Evolutionary conservation across 306 rosid genomes (phyloP), one percentile per base, ranked within the genome.

Genomic region (Vachellia pachyceras): DNA sequence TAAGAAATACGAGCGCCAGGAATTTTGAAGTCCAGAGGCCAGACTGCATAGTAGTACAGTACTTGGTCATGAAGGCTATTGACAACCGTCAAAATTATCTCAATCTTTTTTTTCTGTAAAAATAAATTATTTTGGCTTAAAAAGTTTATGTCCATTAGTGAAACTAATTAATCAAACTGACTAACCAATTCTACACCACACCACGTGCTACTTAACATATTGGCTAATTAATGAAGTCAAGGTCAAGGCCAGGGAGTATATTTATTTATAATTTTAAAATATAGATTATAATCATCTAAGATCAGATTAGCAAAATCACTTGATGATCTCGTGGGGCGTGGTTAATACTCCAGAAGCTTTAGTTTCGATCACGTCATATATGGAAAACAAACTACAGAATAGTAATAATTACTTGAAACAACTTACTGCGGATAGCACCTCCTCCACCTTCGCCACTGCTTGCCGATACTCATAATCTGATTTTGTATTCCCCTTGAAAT

Each of bases 371-470:
- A 7, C 10, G 1, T 3, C 63, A 55, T 20, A 5, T 20, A 55
- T 2, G 13, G 29, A 6, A 20, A 8, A 8, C 13, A 7, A 55
- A 55, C 60, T 17, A 23, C 23, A 64, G 44, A 78, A 63, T 23
- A 84, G 6, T 8, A 76, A 64, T 67, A 67, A n/a, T 10, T 4
- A 40, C 22, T n/a, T 40, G 4, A 41, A 82, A 14, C 55, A 75
- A 84, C 94, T 91, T 61, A 93, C 99, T 80, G 88, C 79, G 10
- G 90, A 89, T 54, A 91, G 86, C 22, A 89, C 85, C 60, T 78
- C 91, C 86, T 95, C 98, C 78, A 91, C 85, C 80, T 90, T 92
- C 45, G 80, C 89, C 89, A 91, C 82, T 73, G 91, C 91, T 67
- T 77, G 89, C 72, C 73, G 76, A 79, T 84, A 86, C 69, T 89